phyloP scores from a whole-genome alignment of 2,329 filamentous ascomycete genomes.

The Cladosporium colombiae region DNA sequence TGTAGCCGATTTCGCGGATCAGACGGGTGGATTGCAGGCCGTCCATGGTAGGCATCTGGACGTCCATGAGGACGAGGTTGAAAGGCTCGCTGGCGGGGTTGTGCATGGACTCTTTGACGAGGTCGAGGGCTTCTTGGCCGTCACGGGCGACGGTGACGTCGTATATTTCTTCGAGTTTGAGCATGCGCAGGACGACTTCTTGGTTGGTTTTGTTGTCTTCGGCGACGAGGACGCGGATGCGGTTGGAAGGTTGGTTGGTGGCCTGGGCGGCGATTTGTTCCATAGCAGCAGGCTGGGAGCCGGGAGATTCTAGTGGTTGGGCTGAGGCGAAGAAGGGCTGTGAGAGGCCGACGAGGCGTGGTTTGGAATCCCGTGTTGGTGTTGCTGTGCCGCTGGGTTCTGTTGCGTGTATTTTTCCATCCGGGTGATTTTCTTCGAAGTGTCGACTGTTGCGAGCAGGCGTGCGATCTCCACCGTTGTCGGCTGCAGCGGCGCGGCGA shows the following conservation, averaged over 20 bases:
- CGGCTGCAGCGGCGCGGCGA: not conserved
- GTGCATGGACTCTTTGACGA: conserved; percentile 80
- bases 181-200: conserved; percentile 62
- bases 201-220: conserved; percentile 72
- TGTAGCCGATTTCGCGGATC: conserved; percentile 84
- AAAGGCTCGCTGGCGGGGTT: conserved; percentile 62
- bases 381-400: conserved; percentile 39
- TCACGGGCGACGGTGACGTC: conserved; percentile 76
- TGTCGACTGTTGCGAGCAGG: conserved; percentile 25
- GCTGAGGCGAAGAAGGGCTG: conserved; percentile 73
- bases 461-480: conserved; percentile 13
- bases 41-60: conserved; percentile 90
- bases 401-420: conserved; percentile 25
- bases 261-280: conserved; percentile 65
- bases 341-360: conserved; percentile 78
- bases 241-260: conserved; percentile 48
- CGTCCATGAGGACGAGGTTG: conserved; percentile 93
- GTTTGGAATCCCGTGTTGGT: conserved; percentile 58
- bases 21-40: conserved; percentile 82
- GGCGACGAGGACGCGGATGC: conserved; percentile 80
- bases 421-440: conserved; percentile 15
- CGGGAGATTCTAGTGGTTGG: conserved; percentile 51
- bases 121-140: conserved; percentile 75
- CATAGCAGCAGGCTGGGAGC: conserved; percentile 66
- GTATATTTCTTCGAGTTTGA: conserved; percentile 76